Conservation (phyloP, 139 green algal species). For the Nannochloris sp. region DNA sequence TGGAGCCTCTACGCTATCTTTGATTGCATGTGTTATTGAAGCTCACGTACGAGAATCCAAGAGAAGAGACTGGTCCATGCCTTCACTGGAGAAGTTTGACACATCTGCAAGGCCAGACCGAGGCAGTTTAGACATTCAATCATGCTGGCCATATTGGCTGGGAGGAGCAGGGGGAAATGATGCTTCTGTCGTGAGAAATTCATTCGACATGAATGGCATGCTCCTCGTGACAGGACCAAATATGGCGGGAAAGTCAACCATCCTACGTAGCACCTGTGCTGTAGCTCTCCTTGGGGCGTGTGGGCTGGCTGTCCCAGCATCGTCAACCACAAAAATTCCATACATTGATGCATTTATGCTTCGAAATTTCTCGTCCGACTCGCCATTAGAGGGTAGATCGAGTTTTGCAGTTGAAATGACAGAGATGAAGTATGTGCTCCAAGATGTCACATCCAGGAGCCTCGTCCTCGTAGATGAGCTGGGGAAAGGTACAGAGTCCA, state of each 20-base stretch:
- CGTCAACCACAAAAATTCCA: slow-evolving; percentile 20
- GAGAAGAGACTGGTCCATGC: slow-evolving; percentile 32
- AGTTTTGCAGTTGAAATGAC: slow-evolving; percentile 80
- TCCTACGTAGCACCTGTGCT: slow-evolving; percentile 62
- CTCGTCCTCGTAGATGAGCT: slow-evolving; percentile 88
- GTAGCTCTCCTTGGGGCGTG: slow-evolving; percentile 68
- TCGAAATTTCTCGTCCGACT: slow-evolving; percentile 70
- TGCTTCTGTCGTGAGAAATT: slow-evolving; percentile 32
- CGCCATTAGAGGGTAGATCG: slow-evolving; percentile 66
- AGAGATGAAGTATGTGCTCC: slow-evolving; percentile 47
- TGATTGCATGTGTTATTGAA: slow-evolving; percentile 31
- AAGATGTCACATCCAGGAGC: slow-evolving; percentile 13
- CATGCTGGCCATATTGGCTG: slow-evolving; percentile 80
- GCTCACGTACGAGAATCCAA: slow-evolving; percentile 32
- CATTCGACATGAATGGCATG: slow-evolving; percentile 38
- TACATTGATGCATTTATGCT: slow-evolving; percentile 72
- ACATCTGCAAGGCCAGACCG: slow-evolving; percentile 3
- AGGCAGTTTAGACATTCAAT: slow-evolving; percentile 21
- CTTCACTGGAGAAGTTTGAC: slow-evolving; percentile 2
- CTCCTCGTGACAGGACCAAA: slow-evolving; percentile 83
- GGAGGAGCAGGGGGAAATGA: slow-evolving; percentile 13
- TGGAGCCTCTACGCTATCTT: slow-evolving; percentile 27
- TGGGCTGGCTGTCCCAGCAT: slow-evolving; percentile 64
- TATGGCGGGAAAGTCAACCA: slow-evolving; percentile 89
- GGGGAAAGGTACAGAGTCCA: slow-evolving; percentile 84